phyloP scores from a whole-genome alignment of 192 early-diverging fungal species.

The Coemansia sp. region DNA sequence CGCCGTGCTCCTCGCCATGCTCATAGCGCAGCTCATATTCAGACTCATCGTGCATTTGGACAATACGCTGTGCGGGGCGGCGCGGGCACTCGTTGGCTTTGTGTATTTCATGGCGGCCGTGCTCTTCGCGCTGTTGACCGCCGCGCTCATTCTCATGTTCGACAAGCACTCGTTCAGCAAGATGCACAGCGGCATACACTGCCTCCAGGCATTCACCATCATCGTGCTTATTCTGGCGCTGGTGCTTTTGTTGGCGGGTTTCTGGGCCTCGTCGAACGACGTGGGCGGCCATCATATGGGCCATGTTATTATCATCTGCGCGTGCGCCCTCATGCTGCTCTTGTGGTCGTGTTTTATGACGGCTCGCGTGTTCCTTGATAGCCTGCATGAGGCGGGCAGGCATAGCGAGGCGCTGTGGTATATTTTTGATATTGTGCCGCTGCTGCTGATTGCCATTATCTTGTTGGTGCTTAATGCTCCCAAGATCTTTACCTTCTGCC shows the following conservation, averaged over 20 bases:
- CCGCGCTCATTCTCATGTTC: constrained; percentile 46
- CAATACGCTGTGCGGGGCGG: constrained; percentile 34
- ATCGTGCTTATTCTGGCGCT: constrained; percentile 33
- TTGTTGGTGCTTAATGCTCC: constrained; percentile 48
- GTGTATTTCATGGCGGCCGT: constrained; percentile 24
- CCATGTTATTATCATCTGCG: constrained; percentile 43
- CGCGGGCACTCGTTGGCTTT: constrained; percentile 28
- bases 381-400: constrained; percentile 29
- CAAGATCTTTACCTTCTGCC: constrained; percentile 48
- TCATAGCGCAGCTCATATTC: constrained; percentile 44
- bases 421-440: constrained; percentile 40
- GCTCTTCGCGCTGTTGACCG: constrained; percentile 39
- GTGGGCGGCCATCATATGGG: constrained; percentile 43
- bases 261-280: constrained; percentile 39
- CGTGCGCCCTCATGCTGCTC: constrained; percentile 29
- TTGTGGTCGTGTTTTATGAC: constrained; percentile 49
- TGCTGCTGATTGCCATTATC: constrained; percentile 42
- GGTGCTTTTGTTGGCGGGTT: constrained; percentile 18
- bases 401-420: constrained; percentile 54
- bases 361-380: constrained; percentile 36
- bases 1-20: constrained; percentile 26
- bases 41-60: constrained; percentile 44
- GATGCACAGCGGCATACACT: constrained; percentile 42
- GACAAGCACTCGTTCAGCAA: constrained; percentile 29
- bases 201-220: constrained; percentile 45